phyloP scores from a whole-genome alignment of 768 basidiomycete species.

The Podaxis rugospora region DNA sequence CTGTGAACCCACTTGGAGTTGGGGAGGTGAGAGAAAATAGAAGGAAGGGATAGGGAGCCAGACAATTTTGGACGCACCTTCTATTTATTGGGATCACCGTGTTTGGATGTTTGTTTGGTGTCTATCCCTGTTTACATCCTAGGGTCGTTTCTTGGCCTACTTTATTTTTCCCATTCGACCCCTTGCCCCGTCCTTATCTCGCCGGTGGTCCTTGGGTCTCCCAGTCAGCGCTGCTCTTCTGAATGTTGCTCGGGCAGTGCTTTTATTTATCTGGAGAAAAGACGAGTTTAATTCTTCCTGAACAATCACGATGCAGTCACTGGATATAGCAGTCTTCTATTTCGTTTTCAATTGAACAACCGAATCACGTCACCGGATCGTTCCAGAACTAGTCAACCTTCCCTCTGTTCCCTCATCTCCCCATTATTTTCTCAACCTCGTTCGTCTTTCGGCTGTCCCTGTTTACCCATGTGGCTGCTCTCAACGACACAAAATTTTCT shows the following conservation, averaged over 20 bases:
- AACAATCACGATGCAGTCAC: not conserved
- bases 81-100: constrained; percentile 42
- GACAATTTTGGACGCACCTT: constrained; percentile 32
- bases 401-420: not conserved
- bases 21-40: constrained; percentile 45
- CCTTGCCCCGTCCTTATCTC: not conserved
- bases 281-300: not conserved
- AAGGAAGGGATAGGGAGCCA: constrained; percentile 49
- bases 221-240: not conserved
- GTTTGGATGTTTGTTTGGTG: constrained; percentile 41
- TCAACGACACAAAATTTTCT: not conserved
- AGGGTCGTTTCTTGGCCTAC: constrained; percentile 25
- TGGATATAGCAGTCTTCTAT: constrained; percentile 17
- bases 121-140: constrained; percentile 28
- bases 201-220: not conserved
- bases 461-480: not conserved
- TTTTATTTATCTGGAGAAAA: not conserved
- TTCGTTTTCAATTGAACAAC: constrained; percentile 25
- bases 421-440: not conserved
- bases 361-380: constrained; percentile 31
- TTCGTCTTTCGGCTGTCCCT: not conserved
- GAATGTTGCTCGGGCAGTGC: not conserved
- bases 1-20: constrained; percentile 39
- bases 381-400: constrained; percentile 1
- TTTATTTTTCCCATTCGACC: not conserved